Percentiles rank a stretch among this genome's conserved stretches.
phyloP scores from a whole-genome alignment of 805 yeast species.

The Candida vaughaniae region DNA sequence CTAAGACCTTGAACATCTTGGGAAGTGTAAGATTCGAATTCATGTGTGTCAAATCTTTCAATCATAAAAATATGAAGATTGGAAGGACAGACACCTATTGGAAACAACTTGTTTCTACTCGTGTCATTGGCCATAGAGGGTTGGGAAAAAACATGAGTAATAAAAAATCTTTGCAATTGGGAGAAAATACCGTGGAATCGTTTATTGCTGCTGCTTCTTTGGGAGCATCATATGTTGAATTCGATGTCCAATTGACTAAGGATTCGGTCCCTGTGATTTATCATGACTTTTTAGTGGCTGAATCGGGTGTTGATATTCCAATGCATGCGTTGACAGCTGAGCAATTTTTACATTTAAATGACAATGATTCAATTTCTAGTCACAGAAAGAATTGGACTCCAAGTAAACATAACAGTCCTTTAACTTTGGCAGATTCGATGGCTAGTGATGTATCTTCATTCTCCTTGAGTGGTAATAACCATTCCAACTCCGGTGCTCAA shows the following conservation, averaged over 20 bases:
- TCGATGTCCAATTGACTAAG: conserved; percentile 93
- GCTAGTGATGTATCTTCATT: conserved; percentile 4
- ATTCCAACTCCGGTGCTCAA: conserved; percentile 1
- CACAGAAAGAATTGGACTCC: conserved; percentile 14
- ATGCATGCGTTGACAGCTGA: conserved; percentile 91
- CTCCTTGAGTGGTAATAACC: conserved; percentile 2
- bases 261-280: conserved; percentile 90
- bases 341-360: conserved; percentile 69
- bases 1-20: conserved; percentile 66
- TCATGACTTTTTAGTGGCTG: conserved; percentile 93
- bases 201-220: conserved; percentile 94
- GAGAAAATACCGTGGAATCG: conserved; percentile 93
- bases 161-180: conserved; percentile 79
- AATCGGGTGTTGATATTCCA: conserved; percentile 93
- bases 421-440: conserved; percentile 1
- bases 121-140: conserved; percentile 96
- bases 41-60: conserved; percentile 67
- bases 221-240: conserved; percentile 96
- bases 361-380: conserved; percentile 11
- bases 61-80: conserved; percentile 65
- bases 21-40: conserved; percentile 79
- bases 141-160: conserved; percentile 80
- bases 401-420: conserved; percentile 8
- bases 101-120: conserved; percentile 83
- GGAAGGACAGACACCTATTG: conserved; percentile 78